These are phyloP conservation scores for Neurospora africana DNA, from an alignment of 495 filamentous ascomycete species.

Conservation along the genomic window DNA sequence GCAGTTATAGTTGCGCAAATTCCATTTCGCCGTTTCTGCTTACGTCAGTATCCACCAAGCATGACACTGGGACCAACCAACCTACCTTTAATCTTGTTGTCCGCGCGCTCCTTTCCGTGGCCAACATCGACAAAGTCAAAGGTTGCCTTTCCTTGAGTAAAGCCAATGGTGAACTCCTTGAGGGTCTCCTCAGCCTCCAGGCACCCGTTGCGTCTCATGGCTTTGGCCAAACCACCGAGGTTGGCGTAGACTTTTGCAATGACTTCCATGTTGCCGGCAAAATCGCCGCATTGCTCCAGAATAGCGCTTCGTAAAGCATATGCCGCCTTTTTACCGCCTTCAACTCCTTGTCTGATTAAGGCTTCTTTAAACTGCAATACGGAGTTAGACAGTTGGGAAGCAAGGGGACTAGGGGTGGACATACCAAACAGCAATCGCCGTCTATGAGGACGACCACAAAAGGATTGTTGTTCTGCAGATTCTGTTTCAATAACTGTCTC, in stretches of 20 bases:
- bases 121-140: constrained; percentile 75
- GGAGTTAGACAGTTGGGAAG: not conserved
- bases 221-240: constrained; percentile 50
- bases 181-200: constrained; percentile 41
- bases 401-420: constrained; percentile 8
- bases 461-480: constrained; percentile 57
- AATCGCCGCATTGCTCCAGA: constrained; percentile 33
- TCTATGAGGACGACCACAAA: constrained; percentile 70
- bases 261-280: constrained; percentile 44
- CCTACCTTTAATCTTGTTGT: constrained; percentile 65
- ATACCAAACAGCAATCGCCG: constrained; percentile 62
- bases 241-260: constrained; percentile 62
- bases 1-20: constrained; percentile 66
- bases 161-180: constrained; percentile 63
- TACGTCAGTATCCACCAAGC: not conserved
- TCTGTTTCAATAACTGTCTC: constrained; percentile 12
- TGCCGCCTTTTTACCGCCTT: constrained; percentile 64
- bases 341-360: constrained; percentile 50
- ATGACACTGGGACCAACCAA: not conserved
- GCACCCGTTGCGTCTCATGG: constrained; percentile 48
- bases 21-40: constrained; percentile 46
- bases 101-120: constrained; percentile 53
- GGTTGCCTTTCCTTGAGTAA: constrained; percentile 57
- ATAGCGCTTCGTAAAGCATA: constrained; percentile 47
- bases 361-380: constrained; percentile 51